phyloP scores from a whole-genome alignment of 2,329 filamentous ascomycete genomes.

The Xylaria sp. region DNA sequence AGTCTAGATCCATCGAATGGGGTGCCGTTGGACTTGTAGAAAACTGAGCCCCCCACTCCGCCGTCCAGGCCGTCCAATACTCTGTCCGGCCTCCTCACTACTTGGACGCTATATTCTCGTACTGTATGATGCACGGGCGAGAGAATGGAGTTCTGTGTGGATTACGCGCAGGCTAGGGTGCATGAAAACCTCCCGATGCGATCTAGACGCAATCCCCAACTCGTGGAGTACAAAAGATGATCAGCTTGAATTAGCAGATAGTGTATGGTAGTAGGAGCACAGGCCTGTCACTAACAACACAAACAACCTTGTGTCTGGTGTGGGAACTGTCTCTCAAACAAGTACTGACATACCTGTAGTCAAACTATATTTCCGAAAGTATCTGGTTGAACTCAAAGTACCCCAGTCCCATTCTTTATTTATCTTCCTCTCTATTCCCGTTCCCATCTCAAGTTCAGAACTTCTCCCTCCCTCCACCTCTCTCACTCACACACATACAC shows the following conservation, averaged over 20 bases:
- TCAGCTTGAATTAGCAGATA: not conserved
- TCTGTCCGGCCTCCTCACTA: not conserved
- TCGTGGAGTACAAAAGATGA: not conserved
- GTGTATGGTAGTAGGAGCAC: not conserved
- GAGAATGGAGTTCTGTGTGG: not conserved
- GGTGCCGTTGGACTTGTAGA: slow-evolving; percentile 20
- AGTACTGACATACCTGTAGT: not conserved
- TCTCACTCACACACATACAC: not conserved
- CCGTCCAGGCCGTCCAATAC: slow-evolving; percentile 3
- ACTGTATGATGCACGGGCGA: not conserved
- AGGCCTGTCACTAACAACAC: slow-evolving; percentile 7
- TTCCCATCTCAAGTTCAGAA: not conserved
- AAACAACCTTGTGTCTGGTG: not conserved
- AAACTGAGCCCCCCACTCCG: slow-evolving; percentile 14
- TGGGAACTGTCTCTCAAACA: slow-evolving; percentile 24
- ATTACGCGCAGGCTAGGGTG: not conserved
- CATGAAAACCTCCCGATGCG: not conserved
- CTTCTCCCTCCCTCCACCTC: not conserved
- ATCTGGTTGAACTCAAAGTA: not conserved
- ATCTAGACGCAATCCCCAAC: not conserved
- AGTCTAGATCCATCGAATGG: slow-evolving; percentile 20
- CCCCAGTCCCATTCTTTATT: not conserved
- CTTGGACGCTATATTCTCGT: not conserved
- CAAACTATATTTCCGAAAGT: slow-evolving; percentile 10
- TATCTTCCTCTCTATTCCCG: not conserved